A percentile compares a stretch with the other conserved stretches of the same genome.
Conservation (phyloP, 2,329 filamentous ascomycete genomes). For the Calonectria pseudoturangicola region DNA sequence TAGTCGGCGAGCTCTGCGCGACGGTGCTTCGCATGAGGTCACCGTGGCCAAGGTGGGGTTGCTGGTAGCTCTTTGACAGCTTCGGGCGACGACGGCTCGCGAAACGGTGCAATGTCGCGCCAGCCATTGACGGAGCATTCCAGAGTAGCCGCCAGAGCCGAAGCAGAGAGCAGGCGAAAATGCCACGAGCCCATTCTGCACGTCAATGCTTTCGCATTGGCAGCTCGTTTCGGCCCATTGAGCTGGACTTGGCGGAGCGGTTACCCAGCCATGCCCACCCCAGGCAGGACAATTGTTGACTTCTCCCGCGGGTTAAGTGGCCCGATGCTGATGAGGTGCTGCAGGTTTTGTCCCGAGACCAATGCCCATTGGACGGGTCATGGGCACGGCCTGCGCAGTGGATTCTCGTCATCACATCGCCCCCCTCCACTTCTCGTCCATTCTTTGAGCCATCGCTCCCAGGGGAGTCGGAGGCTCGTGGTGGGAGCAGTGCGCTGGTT, state of each 20-base stretch:
- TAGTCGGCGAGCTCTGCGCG: constrained; percentile 43
- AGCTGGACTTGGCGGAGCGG: constrained; percentile 43
- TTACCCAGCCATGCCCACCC: constrained; percentile 49
- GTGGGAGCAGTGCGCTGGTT: constrained; percentile 40
- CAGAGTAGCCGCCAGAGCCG: constrained; percentile 47
- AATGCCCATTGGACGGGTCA: constrained; percentile 54
- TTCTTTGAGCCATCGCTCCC: constrained; percentile 45
- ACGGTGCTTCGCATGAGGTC: constrained; percentile 51
- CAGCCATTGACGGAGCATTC: constrained; percentile 18
- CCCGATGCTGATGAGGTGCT: constrained; percentile 51
- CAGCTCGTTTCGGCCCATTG: constrained; percentile 48
- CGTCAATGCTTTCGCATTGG: constrained; percentile 45
- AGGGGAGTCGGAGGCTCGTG: constrained; percentile 42
- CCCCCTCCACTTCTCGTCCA: constrained; percentile 54
- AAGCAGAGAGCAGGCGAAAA: constrained; percentile 28
- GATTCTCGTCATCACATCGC: constrained; percentile 51
- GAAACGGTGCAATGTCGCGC: constrained; percentile 19
- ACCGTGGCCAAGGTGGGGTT: constrained; percentile 46
- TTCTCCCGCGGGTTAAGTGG: constrained; percentile 47
- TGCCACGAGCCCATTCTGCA: constrained; percentile 36
- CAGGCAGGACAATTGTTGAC: constrained; percentile 30
- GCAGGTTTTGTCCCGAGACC: constrained; percentile 52
- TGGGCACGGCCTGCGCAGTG: constrained; percentile 52
- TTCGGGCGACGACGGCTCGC: constrained; percentile 29
- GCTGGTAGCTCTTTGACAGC: constrained; percentile 33